phyloP scores from a whole-genome alignment of 23 red algal genomes.

The Chondrus crispus region DNA sequence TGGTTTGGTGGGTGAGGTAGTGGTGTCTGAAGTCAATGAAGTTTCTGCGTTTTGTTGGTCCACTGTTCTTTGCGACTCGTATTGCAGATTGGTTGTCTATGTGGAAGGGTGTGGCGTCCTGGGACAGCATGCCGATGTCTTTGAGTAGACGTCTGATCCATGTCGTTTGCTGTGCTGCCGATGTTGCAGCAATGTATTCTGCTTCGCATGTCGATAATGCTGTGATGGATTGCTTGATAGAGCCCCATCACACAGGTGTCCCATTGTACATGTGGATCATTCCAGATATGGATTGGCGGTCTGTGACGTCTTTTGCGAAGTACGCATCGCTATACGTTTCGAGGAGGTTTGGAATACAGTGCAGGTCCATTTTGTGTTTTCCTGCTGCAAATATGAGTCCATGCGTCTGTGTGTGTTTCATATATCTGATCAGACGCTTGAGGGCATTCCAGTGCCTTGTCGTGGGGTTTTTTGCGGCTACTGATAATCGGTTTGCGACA shows the following conservation, averaged over 20 bases:
- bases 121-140: no score
- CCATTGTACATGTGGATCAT: neutral
- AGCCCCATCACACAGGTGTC: neutral
- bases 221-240: neutral
- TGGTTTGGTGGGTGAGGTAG: no score
- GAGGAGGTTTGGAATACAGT: neutral
- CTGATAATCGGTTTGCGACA: neutral
- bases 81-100: no score
- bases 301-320: neutral
- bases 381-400: no score
- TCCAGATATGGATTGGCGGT: neutral
- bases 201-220: neutral
- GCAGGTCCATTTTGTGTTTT: no score
- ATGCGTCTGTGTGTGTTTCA: neutral
- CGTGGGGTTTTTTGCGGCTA: neutral
- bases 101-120: no score
- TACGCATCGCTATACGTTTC: neutral
- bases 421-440: neutral
- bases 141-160: no score
- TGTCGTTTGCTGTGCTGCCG: neutral
- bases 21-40: no score
- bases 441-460: neutral
- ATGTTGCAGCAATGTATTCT: neutral
- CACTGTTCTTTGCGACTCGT: no score
- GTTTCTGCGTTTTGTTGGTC: no score